Conservation (phyloP, 768 basidiomycete genomes). For the Lentinus tigrinus region DNA sequence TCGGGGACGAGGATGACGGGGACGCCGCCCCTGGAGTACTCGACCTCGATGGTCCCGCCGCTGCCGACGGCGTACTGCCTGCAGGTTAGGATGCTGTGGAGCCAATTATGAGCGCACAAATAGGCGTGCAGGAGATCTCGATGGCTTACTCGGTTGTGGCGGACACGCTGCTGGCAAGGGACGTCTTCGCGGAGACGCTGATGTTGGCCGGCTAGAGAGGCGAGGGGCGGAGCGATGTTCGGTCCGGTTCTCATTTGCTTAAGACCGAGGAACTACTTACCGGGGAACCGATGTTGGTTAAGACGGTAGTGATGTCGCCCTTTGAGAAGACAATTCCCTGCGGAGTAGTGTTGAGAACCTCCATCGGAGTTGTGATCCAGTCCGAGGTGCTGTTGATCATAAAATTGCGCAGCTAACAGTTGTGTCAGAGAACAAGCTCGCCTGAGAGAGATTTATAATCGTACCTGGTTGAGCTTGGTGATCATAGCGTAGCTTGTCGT, state of each 20-base stretch:
- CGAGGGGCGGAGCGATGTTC: not conserved
- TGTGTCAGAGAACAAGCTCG: not conserved
- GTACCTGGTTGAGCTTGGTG: slow-evolving; percentile 57
- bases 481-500: slow-evolving; percentile 59
- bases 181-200: slow-evolving; percentile 57
- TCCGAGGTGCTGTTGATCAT: slow-evolving; percentile 44
- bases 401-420: slow-evolving; percentile 58
- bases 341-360: slow-evolving; percentile 50
- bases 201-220: slow-evolving; percentile 47
- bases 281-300: slow-evolving; percentile 75
- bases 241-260: not conserved
- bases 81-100: slow-evolving; percentile 59
- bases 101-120: slow-evolving; percentile 9
- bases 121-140: not conserved
- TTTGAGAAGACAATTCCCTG: slow-evolving; percentile 65
- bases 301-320: slow-evolving; percentile 56
- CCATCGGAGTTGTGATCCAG: slow-evolving; percentile 52
- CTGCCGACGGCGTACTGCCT: slow-evolving; percentile 68
- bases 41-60: slow-evolving; percentile 55
- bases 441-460: not conserved
- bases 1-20: slow-evolving; percentile 55
- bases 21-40: slow-evolving; percentile 64
- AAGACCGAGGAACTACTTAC: slow-evolving; percentile 36
- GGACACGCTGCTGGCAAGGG: slow-evolving; percentile 46
- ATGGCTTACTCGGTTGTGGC: slow-evolving; percentile 51